These are phyloP conservation scores for Halophytophthora batemanensis DNA, from an alignment of 352 stramenopile species.

Conservation along the genomic window DNA sequence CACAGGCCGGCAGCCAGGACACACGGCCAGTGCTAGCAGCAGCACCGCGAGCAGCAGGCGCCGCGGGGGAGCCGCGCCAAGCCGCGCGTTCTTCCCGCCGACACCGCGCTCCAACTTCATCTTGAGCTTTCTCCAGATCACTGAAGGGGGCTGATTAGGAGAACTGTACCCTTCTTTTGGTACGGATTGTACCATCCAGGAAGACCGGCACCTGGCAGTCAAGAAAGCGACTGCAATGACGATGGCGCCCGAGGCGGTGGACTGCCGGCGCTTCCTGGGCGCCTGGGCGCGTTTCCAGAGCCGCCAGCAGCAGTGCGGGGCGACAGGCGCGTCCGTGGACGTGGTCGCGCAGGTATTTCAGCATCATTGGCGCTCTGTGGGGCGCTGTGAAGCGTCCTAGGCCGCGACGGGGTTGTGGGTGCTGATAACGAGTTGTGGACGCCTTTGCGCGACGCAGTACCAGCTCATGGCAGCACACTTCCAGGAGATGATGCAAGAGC, in stretches of 20 bases:
- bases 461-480: conserved; percentile 35
- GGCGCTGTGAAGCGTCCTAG: too few species aligned
- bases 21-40: background rate
- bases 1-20: too few species aligned
- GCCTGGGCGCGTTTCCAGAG: conserved; percentile 50
- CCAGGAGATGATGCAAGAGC: conserved; percentile 17
- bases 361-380: background rate
- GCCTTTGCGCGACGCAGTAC: conserved; percentile 19
- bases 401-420: background rate
- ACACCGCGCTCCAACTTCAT: background rate
- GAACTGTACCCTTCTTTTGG: too few species aligned
- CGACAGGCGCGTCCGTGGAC: conserved; percentile 10
- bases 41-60: background rate
- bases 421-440: background rate
- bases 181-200: too few species aligned
- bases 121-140: background rate
- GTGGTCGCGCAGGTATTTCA: conserved; percentile 16
- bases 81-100: background rate
- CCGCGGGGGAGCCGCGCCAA: too few species aligned
- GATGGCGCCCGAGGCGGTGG: conserved; percentile 18
- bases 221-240: too few species aligned
- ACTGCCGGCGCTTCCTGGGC: conserved; percentile 58
- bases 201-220: too few species aligned
- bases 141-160: too few species aligned
- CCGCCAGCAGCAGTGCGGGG: conserved; percentile 13